Evolutionary conservation across 768 basidiomycete genomes (phyloP), one percentile per base, ranked within the genome.

Genomic region (Chlorophyllum brunneum): DNA sequence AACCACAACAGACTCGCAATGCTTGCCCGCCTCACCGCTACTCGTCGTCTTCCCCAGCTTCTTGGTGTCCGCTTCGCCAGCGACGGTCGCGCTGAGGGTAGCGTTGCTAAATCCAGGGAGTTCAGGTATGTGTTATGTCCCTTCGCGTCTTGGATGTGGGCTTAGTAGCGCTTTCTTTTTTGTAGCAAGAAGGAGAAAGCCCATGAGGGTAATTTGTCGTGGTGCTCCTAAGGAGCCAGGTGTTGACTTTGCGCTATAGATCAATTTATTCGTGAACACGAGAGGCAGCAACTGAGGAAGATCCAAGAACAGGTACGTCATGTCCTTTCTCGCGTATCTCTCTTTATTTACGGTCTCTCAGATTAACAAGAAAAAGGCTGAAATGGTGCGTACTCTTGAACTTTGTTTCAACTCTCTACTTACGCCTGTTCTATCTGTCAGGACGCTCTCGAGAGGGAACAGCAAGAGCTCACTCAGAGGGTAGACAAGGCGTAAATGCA

Each of bases 111-210:
- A 57, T 82, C 80, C 51, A 77, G 67, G 64, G 80, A 74, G 46
- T 88, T 88, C 70, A 76, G 74, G 86, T 85, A 47, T n/a, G 67
- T 65, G 26, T 34, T 15, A 13, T 34, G 10, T 41, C 37, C 22
- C 55, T 50, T 55, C 56, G 54, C 57, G 60, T 45, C 13, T 22
- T 26, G 13, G 48, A 40, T 16, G 59, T 54, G 36, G 29, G 33
- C n/a, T 9, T 18, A 40, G 15, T 16, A 11, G 2, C 34, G n/a
- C 34, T 24, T 9, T 20, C n/a, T 18, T 20, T 10, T 52, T 37
- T 65, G 31, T 65, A 89, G 87, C 61, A 81, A 81, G 67, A 88
- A 80, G 67, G 87, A 88, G 66, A 83, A 78, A 63, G 87, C 86
- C 16, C 78, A 86, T 46, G 87, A 89, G 52, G 64, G 67, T 66